A percentile compares a stretch with the other conserved stretches of the same genome.
Evolutionary conservation across 768 basidiomycete species (phyloP).

Genomic region (Pleurotus giganteus): DNA sequence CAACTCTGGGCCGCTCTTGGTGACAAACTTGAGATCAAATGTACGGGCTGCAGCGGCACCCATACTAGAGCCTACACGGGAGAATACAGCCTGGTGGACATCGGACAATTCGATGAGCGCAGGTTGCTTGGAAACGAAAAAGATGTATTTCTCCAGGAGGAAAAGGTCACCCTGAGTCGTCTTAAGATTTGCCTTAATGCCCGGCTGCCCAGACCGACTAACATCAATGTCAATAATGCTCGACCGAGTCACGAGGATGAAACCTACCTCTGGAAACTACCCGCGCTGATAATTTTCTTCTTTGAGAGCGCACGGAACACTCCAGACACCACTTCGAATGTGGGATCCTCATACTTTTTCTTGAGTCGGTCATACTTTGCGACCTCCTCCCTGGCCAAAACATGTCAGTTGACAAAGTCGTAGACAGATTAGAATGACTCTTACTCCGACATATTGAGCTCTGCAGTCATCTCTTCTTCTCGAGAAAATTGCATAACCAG

Average conservation of each 20-base stretch:
- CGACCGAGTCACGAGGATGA: background rate
- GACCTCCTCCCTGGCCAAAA: slow-evolving; percentile 61
- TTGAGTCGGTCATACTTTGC: slow-evolving; percentile 80
- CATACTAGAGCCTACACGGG: slow-evolving; percentile 86
- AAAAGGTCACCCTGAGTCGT: slow-evolving; percentile 96
- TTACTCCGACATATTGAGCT: slow-evolving; percentile 90
- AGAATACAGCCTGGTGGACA: slow-evolving; percentile 89
- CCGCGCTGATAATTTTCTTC: slow-evolving; percentile 89
- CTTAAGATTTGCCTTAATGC: slow-evolving; percentile 98
- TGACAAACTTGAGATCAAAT: slow-evolving; percentile 89
- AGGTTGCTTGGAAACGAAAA: slow-evolving; percentile 97
- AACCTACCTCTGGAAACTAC: slow-evolving; percentile 78
- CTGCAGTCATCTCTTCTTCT: slow-evolving; percentile 95
- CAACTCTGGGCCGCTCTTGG: slow-evolving; percentile 81
- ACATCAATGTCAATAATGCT: background rate
- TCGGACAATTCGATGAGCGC: slow-evolving; percentile 87
- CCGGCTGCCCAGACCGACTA: slow-evolving; percentile 86
- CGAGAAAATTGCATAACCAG: slow-evolving; percentile 97
- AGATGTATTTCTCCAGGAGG: slow-evolving; percentile 95
- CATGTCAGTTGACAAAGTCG: slow-evolving; percentile 6
- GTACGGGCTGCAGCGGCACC: slow-evolving; percentile 83
- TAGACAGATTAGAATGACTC: slow-evolving; percentile 23
- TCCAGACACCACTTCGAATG: slow-evolving; percentile 91
- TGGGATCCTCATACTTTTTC: slow-evolving; percentile 93
- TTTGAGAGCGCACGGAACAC: slow-evolving; percentile 89